phyloP scores from a whole-genome alignment of 2,329 filamentous ascomycete genomes.

The Pyricularia pennisetigena region DNA sequence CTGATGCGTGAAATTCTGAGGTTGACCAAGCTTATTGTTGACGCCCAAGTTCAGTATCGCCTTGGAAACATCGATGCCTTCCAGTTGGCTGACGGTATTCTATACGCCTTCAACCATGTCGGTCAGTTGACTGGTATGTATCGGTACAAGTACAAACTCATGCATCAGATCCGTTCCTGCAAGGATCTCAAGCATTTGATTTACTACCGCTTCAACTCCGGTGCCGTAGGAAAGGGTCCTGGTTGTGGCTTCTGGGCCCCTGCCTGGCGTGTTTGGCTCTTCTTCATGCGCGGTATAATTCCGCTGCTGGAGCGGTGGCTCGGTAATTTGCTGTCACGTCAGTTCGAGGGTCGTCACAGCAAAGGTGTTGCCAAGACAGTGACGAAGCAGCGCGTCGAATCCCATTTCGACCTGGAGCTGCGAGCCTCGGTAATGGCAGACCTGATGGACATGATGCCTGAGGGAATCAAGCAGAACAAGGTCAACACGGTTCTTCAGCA shows the following conservation, averaged over 20 bases:
- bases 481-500: constrained; percentile 97
- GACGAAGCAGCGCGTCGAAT: constrained; percentile 97
- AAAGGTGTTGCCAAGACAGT: constrained; percentile 99
- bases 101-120: constrained; percentile 99
- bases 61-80: constrained; percentile 98
- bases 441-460: constrained; percentile 99
- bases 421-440: constrained; percentile 98
- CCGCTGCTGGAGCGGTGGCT: constrained; percentile 95
- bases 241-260: constrained; percentile 99
- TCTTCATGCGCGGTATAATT: constrained; percentile 98
- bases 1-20: constrained; percentile 96
- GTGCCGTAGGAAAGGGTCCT: constrained; percentile 91
- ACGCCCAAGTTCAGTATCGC: constrained; percentile 95
- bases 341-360: constrained; percentile 96
- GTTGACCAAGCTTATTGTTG: constrained; percentile 93
- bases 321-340: constrained; percentile 88
- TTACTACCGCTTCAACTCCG: constrained; percentile 97
- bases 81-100: constrained; percentile 92
- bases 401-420: constrained; percentile 94
- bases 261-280: constrained; percentile 97
- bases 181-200: constrained; percentile 99
- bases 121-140: constrained; percentile 99
- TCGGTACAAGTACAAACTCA: constrained; percentile 99
- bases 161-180: constrained; percentile 98
- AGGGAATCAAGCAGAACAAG: constrained; percentile 99